phyloP scores from a whole-genome alignment of 1,284 basidiomycete genomes.

The Cryptococcus sp. region DNA sequence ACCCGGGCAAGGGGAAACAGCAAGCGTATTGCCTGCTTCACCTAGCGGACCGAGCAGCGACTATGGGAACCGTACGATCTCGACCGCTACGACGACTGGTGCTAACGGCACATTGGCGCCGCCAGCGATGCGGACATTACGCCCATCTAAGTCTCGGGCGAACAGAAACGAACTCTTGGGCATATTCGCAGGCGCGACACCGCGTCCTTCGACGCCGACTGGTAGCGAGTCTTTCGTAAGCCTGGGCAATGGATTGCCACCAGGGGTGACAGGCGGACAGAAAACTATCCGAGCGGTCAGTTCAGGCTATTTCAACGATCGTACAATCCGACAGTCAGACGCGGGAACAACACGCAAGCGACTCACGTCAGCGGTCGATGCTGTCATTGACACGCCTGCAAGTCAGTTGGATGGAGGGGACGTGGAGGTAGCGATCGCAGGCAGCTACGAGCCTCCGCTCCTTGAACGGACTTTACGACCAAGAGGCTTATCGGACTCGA shows the following conservation, averaged over 20 bases:
- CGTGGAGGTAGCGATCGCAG: conserved; percentile 8
- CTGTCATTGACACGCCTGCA: conserved; percentile 66
- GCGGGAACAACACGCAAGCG: conserved; percentile 25
- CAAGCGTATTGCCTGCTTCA: conserved; percentile 9
- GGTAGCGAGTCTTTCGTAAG: conserved; percentile 61
- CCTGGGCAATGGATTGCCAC: conserved; percentile 8
- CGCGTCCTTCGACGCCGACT: conserved; percentile 45
- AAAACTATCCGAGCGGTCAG: conserved; percentile 32
- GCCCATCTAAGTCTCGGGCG: conserved; percentile 34
- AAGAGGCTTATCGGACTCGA: conserved; percentile 83
- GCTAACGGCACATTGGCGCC: conserved; percentile 16
- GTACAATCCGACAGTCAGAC: conserved; percentile 16
- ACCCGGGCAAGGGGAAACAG: conserved; percentile 4
- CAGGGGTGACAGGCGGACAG: background rate
- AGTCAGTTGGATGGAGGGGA: conserved; percentile 45
- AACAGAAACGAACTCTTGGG: conserved; percentile 55
- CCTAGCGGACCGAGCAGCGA: conserved; percentile 1
- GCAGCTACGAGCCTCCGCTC: conserved; percentile 52
- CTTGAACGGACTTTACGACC: conserved; percentile 70
- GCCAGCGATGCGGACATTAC: conserved; percentile 20
- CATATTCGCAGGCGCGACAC: conserved; percentile 81
- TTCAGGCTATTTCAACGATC: conserved; percentile 38
- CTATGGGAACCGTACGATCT: background rate
- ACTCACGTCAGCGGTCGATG: conserved; percentile 70
- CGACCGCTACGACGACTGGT: background rate